Evolutionary conservation across 1,284 basidiomycete genomes (phyloP).

Genomic region (Ustilago sp.): DNA sequence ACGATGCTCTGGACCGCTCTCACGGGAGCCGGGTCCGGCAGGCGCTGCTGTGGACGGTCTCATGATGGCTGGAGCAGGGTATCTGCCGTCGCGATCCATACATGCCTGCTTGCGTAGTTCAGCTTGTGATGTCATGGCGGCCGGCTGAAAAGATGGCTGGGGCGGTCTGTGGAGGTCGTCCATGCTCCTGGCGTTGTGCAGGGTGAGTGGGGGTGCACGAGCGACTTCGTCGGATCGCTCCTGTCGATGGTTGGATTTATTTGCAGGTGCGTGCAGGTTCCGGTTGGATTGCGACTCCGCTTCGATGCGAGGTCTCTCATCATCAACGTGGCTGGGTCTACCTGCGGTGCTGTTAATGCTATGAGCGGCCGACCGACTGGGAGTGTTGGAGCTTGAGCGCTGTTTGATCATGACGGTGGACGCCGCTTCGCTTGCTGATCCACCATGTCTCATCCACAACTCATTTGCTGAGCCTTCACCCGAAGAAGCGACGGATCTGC

Average conservation of each 20-base stretch:
- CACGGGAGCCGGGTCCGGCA: conserved; percentile 22
- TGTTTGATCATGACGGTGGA: conserved; percentile 24
- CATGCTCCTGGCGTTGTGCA: conserved; percentile 55
- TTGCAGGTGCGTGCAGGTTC: conserved; percentile 18
- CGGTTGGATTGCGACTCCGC: conserved; percentile 6
- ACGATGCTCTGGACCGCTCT: conserved; percentile 28
- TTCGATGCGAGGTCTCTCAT: conserved; percentile 21
- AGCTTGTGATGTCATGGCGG: conserved; percentile 27
- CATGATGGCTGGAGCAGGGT: conserved; percentile 41
- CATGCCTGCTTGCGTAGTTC: conserved; percentile 38
- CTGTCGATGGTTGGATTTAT: conserved; percentile 24
- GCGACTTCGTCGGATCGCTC: conserved; percentile 36
- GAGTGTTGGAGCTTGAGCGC: conserved; percentile 32
- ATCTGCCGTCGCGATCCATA: conserved; percentile 50
- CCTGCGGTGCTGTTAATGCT: conserved; percentile 11
- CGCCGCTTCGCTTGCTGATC: conserved; percentile 24
- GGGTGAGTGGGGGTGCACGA: conserved; percentile 19
- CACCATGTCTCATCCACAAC: conserved; percentile 18
- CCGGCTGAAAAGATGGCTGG: conserved; percentile 18
- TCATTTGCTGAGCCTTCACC: conserved; percentile 35
- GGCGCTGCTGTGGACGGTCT: conserved; percentile 49
- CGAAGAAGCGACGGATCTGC: conserved; percentile 44
- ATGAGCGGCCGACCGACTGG: conserved; percentile 9
- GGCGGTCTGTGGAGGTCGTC: conserved; percentile 45
- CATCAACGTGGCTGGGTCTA: conserved; percentile 24